Base-by-base conservation (phyloP, 768 basidiomycete genomes). In the Kwoniella heveanensis region DNA sequence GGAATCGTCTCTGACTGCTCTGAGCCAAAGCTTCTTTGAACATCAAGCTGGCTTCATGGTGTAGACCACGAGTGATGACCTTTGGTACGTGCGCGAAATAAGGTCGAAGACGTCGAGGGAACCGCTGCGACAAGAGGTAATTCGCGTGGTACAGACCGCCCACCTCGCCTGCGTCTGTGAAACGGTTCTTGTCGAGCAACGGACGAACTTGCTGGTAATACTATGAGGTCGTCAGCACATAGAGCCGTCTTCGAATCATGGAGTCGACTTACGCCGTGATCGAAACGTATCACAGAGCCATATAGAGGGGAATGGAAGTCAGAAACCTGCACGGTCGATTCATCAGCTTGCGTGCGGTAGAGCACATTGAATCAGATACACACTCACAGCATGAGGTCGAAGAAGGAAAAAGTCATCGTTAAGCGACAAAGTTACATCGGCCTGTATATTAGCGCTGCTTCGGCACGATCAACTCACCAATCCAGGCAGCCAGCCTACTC, bases 51-150 rank as follows among this genome's bases (percentile, higher is more conserved):
- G 73, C 73, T 57, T 78, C 77, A 52, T 78, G 74, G 54, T 78
- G 76, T 7, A 79, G 52, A 7, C 73, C 66, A n/a, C 75, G 63
- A 1, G 73, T 75, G 44, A 79, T 72, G 57, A 76, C 72, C 47
- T 77, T 77, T 0, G 77, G 77, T 5, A 73, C 73, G 57, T 79
- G 76, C 0, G 76, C 75, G 63, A 77, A 75, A 59, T 77, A 79
- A 6, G 75, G 77, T 49, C 76, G 61, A 9, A 74, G 26, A 22
- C 77, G 67, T 30, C 64, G 55, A 10, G 76, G 77, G 49, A 77
- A 79, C 50, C 77, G 63, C 46, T 70, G 57, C 22, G 71, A 74
- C 7, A 78, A 60, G 3, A 79, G 50, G 51, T 68, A 75, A 51
- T 77, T 79, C 22, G 77, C 77, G 62, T 79, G 77, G 27, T 70